A percentile compares a stretch with the other conserved stretches of the same genome.
These are phyloP conservation scores for Dryas drummondii DNA, from an alignment of 306 rosid species.

Conservation along the genomic window DNA sequence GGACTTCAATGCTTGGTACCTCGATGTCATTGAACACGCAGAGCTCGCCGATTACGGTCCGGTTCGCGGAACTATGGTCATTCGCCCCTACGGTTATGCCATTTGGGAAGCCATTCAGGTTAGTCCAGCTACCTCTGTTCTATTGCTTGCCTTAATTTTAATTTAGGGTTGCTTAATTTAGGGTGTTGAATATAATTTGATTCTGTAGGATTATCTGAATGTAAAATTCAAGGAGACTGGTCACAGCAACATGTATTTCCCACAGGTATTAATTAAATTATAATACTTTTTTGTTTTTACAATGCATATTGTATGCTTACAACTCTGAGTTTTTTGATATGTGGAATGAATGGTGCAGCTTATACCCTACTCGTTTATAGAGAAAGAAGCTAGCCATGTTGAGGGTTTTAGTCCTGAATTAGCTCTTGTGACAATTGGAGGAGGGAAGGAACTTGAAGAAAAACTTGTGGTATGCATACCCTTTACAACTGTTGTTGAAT, in stretches of 20 bases:
- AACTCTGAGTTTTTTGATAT: constrained; percentile 14
- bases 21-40: constrained; percentile 75
- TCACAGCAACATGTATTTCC: constrained; percentile 94
- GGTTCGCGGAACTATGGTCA: constrained; percentile 98
- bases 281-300: background rate
- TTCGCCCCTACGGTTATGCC: constrained; percentile 95
- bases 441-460: constrained; percentile 99
- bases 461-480: constrained; percentile 73
- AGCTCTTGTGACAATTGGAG: constrained; percentile 89
- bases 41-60: constrained; percentile 98
- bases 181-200: background rate
- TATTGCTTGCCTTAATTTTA: background rate
- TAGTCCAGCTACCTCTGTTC: background rate
- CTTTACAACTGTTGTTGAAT: background rate
- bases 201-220: constrained; percentile 75
- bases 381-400: constrained; percentile 98
- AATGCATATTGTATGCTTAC: background rate
- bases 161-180: background rate
- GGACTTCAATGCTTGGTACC: constrained; percentile 97
- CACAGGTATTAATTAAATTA: constrained; percentile 54
- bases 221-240: constrained; percentile 95
- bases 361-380: constrained; percentile 91
- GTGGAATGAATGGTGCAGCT: constrained; percentile 54
- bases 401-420: constrained; percentile 97
- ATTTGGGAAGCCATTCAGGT: constrained; percentile 99